Evolutionary conservation across 805 yeast genomes (phyloP), one percentile per base, ranked within the genome.

Genomic region (Ogataea salicorniae): DNA sequence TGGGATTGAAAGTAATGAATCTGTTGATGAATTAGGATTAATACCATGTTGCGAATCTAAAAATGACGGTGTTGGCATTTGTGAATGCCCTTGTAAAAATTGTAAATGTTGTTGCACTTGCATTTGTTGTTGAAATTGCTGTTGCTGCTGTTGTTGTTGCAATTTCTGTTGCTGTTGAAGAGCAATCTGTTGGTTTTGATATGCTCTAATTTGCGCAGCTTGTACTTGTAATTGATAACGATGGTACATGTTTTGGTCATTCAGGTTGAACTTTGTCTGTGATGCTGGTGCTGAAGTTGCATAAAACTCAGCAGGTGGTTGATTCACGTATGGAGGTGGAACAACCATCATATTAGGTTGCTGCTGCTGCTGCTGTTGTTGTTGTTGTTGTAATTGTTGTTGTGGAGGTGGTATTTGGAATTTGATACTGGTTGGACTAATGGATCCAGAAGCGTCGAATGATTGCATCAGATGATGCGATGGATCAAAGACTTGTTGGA

Each of bases 211-310:
- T 46, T 55, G 59, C 11, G 54, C 57, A 17, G 56, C 56, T 42
- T 55, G 59, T 36, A 55, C 11, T 37, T 52, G 56, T 46, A 55
- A 29, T 33, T 53, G 57, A 39, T 50, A 51, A 17, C 58, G 41
- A 23, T 51, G 56, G 38, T 43, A 46, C 17, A 37, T 29, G 17
- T 49, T 42, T 4, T 49, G 49, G 37, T 51, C 57, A 33, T 37
- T 47, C 11, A 55, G 22, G 13, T 48, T 47, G 39, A 57, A 57
- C 4, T 40, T 45, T 1, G 58, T 50, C 34, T 57, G 61, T 8
- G 59, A 52, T 3, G 61, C 58, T 5, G 61, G 60, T 4, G 61
- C 61, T 7, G 61, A 54, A 18, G 43, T 50, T 7, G 47, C 51
- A 15, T 44, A 34, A 33, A 29, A 26, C 7, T 34, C 43, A 16